phyloP scores from a whole-genome alignment of 257 asterid genomes.

The Nicotiana attenuata region DNA sequence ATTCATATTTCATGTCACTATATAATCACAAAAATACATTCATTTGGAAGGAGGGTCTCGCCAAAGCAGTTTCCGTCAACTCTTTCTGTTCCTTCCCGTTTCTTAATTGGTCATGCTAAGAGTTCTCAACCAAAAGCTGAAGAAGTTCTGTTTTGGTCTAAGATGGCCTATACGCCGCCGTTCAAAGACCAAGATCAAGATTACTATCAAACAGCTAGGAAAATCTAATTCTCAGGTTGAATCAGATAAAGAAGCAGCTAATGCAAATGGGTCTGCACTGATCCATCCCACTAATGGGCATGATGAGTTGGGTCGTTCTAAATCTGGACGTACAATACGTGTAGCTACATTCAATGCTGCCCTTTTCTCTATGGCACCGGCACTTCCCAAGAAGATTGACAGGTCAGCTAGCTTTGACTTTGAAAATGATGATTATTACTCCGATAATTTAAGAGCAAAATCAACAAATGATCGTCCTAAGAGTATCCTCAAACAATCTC shows the following conservation, averaged over 20 bases:
- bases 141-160: slow-evolving; percentile 44
- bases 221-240: slow-evolving; percentile 27
- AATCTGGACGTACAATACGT: slow-evolving; percentile 29
- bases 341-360: slow-evolving; percentile 94
- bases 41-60: neutral
- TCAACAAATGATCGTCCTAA: slow-evolving; percentile 61
- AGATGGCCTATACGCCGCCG: slow-evolving; percentile 64
- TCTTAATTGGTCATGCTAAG: slow-evolving; percentile 32
- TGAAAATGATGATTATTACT: slow-evolving; percentile 24
- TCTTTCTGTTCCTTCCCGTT: neutral
- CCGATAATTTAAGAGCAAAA: slow-evolving; percentile 24
- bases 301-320: slow-evolving; percentile 36
- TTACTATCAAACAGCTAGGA: slow-evolving; percentile 52
- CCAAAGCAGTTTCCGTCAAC: neutral
- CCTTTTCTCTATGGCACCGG: slow-evolving; percentile 96
- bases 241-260: slow-evolving; percentile 13
- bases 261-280: slow-evolving; percentile 45
- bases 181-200: slow-evolving; percentile 33
- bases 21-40: neutral
- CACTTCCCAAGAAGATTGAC: slow-evolving; percentile 38
- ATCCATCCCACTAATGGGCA: slow-evolving; percentile 51
- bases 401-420: slow-evolving; percentile 27
- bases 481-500: slow-evolving; percentile 78
- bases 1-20: slow-evolving; percentile 19
- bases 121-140: slow-evolving; percentile 46